phyloP scores from a whole-genome alignment of 73 alveolate species.

The Effrenium voratum region DNA sequence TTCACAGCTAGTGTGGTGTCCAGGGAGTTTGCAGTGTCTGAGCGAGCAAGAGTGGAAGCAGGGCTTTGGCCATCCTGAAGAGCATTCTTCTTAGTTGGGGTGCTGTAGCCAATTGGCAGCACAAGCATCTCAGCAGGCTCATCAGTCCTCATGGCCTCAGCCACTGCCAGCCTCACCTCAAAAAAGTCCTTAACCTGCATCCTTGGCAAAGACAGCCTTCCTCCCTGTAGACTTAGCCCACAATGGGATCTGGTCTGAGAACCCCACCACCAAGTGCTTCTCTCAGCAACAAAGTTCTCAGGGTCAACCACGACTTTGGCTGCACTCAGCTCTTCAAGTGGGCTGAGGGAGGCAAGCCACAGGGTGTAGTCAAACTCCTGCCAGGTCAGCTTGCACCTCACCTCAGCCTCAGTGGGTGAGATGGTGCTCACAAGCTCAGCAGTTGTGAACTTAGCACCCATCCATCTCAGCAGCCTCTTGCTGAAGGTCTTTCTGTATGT shows the following conservation, averaged over 20 bases:
- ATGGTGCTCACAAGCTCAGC: neutral
- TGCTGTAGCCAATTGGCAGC: neutral
- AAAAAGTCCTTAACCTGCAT: neutral
- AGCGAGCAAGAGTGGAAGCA: no score
- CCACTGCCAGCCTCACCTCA: neutral
- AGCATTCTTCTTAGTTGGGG: neutral
- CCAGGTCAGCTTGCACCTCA: neutral
- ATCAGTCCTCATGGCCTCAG: neutral
- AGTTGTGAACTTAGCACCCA: neutral
- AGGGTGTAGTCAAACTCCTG: neutral
- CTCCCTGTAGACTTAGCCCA: constrained; percentile 22
- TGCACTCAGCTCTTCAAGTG: neutral
- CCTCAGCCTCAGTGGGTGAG: neutral
- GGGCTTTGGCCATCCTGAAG: neutral
- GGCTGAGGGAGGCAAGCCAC: neutral
- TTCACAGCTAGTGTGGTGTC: no score
- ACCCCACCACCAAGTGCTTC: neutral
- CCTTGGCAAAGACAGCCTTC: neutral
- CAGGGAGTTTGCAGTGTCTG: no score
- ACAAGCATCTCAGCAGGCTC: neutral
- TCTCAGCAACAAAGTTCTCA: neutral
- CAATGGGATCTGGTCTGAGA: neutral
- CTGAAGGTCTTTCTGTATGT: neutral
- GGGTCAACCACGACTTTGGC: neutral
- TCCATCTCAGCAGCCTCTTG: neutral